phyloP scores from a whole-genome alignment of 139 green algal species.

The Asterochloris sp. region DNA sequence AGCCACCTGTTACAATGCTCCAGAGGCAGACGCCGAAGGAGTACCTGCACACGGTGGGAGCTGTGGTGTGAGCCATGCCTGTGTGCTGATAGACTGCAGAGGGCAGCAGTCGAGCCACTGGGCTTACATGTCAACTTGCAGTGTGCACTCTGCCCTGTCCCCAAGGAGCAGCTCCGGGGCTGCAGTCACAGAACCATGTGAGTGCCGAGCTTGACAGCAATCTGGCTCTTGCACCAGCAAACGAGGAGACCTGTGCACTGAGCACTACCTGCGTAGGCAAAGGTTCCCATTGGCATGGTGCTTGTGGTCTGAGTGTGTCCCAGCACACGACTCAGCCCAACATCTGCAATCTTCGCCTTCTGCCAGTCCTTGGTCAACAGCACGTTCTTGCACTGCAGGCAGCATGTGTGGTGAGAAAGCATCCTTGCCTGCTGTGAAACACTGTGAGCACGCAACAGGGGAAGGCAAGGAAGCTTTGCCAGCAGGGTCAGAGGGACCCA shows the following conservation, averaged over 20 bases:
- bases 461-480: too few species aligned
- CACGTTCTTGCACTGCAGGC: slow-evolving; percentile 14
- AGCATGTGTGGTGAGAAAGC: background rate
- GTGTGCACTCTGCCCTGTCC: too few species aligned
- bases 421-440: background rate
- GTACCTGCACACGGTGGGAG: too few species aligned
- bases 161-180: too few species aligned
- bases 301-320: slow-evolving; percentile 11
- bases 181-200: too few species aligned
- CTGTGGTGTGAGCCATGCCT: too few species aligned
- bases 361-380: slow-evolving; percentile 6
- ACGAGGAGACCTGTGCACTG: slow-evolving; percentile 8
- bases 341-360: slow-evolving; percentile 22
- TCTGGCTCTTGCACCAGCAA: background rate
- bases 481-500: too few species aligned
- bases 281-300: slow-evolving; percentile 20
- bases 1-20: too few species aligned
- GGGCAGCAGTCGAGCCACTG: too few species aligned
- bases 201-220: background rate
- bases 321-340: slow-evolving; percentile 21
- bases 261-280: slow-evolving; percentile 12
- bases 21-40: too few species aligned
- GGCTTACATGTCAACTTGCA: too few species aligned
- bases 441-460: background rate
- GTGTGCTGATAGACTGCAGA: too few species aligned